Base-by-base conservation (phyloP, 2,329 filamentous ascomycete species). In the Seiridium cupressi region DNA sequence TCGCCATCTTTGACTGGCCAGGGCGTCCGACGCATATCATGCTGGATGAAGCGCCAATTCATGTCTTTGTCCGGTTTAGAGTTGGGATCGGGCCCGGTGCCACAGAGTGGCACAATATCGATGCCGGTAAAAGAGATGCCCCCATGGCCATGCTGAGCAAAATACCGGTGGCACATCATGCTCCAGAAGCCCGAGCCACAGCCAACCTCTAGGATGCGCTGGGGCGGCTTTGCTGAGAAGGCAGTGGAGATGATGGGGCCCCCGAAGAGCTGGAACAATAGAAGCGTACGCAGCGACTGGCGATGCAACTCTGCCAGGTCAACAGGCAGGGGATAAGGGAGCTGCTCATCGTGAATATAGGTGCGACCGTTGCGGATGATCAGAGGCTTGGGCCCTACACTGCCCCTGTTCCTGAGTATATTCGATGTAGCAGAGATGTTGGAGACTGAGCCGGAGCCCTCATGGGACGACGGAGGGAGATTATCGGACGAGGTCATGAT, bases 181-280 rank as follows among this genome's bases (percentile, higher is more conserved):
- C 91, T 93, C 93, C 93, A 97, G 71, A 96, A 91, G 32, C 87
- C 94, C 26, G 90, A 90, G 18, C 93, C 93, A 73, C 94, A 98
- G 36, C 89, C 93, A 40, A 97, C 77, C 70, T 98, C 94, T 32
- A 98, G 81, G 35, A 98, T 89, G 64, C 87, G 88, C 68, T 83
- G 83, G 0, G 93, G 93, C 26, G 91, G 88, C 51, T 86, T 85
- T 63, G 85, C 82, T 48, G 82, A 77, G 58, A 92, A 82, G 36
- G 81, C 80, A 1, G 89, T 88, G 7, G 89, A 90, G 74, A 90
- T 93, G 59, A 95, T 84, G 0, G 92, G 90, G 9, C 87, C 87
- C 49, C 92, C 92, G 68, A 95, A 93, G 40, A 96, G 84, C 69
- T 92, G 88, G 66, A 92, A 89, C 56, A 93, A 81, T 63, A 97